A percentile compares a stretch with the other conserved stretches of the same genome.
These are phyloP conservation scores for Vigna hirtella DNA, from an alignment of 306 rosid species.

Conservation along the genomic window DNA sequence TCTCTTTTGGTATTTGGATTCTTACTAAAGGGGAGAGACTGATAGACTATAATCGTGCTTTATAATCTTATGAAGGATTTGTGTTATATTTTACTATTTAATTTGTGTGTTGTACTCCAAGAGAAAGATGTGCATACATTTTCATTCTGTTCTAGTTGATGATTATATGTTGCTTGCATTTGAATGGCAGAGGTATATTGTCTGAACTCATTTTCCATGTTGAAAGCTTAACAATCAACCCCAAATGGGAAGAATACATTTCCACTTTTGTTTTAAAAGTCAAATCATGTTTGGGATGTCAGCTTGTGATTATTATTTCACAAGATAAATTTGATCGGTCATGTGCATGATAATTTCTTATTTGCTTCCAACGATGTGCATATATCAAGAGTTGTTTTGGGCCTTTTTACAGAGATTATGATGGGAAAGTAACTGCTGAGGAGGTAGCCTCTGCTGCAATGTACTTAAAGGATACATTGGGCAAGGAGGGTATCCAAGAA, in stretches of 20 bases:
- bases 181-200: conserved; percentile 8
- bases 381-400: not conserved
- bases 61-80: not conserved
- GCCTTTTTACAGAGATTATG: conserved; percentile 76
- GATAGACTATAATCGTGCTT: not conserved
- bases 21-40: not conserved
- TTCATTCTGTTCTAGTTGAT: not conserved
- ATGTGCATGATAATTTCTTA: conserved; percentile 16
- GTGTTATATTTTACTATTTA: not conserved
- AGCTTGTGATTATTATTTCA: not conserved
- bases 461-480: conserved; percentile 87
- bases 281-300: conserved; percentile 25
- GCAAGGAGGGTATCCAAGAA: conserved; percentile 94
- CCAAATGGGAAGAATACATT: conserved; percentile 27
- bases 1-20: not conserved
- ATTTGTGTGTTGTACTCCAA: not conserved
- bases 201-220: conserved; percentile 14
- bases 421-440: conserved; percentile 96
- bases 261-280: not conserved
- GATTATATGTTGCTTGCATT: conserved; percentile 24
- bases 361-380: conserved; percentile 3
- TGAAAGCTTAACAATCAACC: not conserved
- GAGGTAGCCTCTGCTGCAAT: conserved; percentile 97
- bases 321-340: conserved; percentile 24
- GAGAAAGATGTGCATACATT: not conserved